phyloP scores from a whole-genome alignment of 352 stramenopile genomes.

The Elongisporangium prolatum region DNA sequence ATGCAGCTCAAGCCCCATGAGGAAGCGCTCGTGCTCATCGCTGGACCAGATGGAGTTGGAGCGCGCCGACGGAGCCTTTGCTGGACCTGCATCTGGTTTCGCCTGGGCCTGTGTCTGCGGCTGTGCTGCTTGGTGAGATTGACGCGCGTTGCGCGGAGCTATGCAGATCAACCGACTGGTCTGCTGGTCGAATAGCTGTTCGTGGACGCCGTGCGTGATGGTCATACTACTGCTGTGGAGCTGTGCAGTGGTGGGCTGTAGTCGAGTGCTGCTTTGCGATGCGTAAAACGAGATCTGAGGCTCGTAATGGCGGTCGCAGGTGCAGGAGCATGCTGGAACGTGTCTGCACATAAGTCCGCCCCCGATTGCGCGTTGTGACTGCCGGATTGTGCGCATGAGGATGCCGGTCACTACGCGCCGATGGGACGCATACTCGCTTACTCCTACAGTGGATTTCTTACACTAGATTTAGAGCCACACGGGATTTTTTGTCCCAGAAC shows the following conservation, averaged over 20 bases:
- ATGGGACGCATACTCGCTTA: not conserved
- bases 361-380: not conserved
- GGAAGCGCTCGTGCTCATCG: constrained; percentile 47
- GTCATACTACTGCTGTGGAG: constrained; percentile 19
- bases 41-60: constrained; percentile 33
- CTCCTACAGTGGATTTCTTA: not conserved
- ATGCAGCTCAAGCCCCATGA: constrained; percentile 40
- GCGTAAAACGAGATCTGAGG: not conserved
- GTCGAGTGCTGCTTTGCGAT: constrained; percentile 5
- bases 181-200: constrained; percentile 30
- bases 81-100: not conserved
- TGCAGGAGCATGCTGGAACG: not conserved
- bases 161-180: constrained; percentile 29
- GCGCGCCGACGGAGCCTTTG: not conserved
- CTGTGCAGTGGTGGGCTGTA: constrained; percentile 3
- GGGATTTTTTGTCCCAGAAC: not conserved
- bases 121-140: constrained; percentile 1
- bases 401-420: not conserved
- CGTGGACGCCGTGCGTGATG: constrained; percentile 28
- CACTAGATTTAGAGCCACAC: not conserved
- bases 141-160: constrained; percentile 8
- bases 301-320: not conserved
- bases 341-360: not conserved
- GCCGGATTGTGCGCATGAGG: not conserved
- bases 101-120: not conserved